These are phyloP conservation scores for Polyporus arcularius DNA, from an alignment of 768 basidiomycete genomes.

Conservation along the genomic window DNA sequence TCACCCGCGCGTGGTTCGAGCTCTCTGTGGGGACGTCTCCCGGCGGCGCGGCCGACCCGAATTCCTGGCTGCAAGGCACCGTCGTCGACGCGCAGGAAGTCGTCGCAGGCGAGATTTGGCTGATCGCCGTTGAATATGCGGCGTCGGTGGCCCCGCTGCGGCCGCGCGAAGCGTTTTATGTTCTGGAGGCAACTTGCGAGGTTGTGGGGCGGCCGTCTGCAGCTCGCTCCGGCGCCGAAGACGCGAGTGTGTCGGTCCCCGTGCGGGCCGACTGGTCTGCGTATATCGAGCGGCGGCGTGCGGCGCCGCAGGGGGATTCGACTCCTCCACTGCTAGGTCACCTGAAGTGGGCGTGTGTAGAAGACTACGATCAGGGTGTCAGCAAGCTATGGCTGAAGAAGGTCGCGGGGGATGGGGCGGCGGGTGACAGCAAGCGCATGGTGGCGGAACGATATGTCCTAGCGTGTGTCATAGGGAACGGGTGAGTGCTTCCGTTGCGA, in stretches of 20 bases:
- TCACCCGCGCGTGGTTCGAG: constrained; percentile 64
- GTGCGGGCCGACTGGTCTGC: constrained; percentile 66
- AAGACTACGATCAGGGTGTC: constrained; percentile 69
- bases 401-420: constrained; percentile 42
- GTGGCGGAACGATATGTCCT: constrained; percentile 67
- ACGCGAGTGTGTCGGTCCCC: background rate
- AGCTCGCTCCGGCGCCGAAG: background rate
- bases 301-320: background rate
- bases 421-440: constrained; percentile 41
- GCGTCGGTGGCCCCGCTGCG: constrained; percentile 13
- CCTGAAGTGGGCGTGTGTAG: constrained; percentile 67
- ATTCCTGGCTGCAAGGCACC: constrained; percentile 35
- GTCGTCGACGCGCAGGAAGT: constrained; percentile 55
- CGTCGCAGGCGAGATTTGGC: constrained; percentile 62
- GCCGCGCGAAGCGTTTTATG: constrained; percentile 45
- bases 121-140: constrained; percentile 37
- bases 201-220: constrained; percentile 50
- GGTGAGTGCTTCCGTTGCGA: constrained; percentile 40
- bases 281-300: constrained; percentile 44
- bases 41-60: constrained; percentile 30
- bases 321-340: constrained; percentile 41
- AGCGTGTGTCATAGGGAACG: constrained; percentile 73
- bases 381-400: constrained; percentile 65
- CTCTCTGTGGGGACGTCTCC: constrained; percentile 47
- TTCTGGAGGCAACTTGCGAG: constrained; percentile 74